These are phyloP conservation scores for Apiospora arundinis DNA, from an alignment of 2,329 filamentous ascomycete species.

Conservation along the genomic window DNA sequence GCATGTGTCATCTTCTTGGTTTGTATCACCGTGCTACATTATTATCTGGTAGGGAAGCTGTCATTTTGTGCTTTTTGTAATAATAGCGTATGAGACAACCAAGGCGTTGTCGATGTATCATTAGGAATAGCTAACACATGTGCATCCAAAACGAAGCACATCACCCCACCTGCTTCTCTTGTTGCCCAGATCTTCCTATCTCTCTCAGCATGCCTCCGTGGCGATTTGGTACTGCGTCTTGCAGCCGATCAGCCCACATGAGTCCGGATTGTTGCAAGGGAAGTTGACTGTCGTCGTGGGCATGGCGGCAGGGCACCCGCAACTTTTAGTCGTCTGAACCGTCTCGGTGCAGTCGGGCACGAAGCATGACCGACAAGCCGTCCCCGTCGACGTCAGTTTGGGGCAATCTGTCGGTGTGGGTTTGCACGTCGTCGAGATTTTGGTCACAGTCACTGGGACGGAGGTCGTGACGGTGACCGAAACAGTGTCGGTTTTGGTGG, in stretches of 20 bases:
- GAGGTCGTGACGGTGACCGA: not conserved
- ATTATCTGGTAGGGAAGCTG: not conserved
- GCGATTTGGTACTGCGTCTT: constrained; percentile 13
- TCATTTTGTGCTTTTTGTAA: not conserved
- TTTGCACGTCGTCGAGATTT: constrained; percentile 17
- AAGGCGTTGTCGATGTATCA: not conserved
- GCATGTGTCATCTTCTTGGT: not conserved
- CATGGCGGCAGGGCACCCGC: constrained; percentile 21
- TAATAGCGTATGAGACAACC: not conserved
- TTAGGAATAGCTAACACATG: not conserved
- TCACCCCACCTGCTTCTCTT: not conserved
- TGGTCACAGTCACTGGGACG: not conserved
- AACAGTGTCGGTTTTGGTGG: not conserved
- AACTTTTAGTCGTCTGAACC: constrained; percentile 17
- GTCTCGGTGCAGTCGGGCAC: constrained; percentile 20
- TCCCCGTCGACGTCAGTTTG: constrained; percentile 16
- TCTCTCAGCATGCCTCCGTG: constrained; percentile 10
- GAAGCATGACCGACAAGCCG: constrained; percentile 20
- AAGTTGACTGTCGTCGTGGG: constrained; percentile 17
- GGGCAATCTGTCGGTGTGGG: constrained; percentile 18
- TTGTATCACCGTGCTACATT: not conserved
- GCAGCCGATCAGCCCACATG: constrained; percentile 11
- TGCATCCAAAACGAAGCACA: not conserved
- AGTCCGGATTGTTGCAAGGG: constrained; percentile 16
- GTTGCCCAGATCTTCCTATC: no score